Percentiles rank a stretch among this genome's conserved stretches.
Evolutionary conservation across 2,329 filamentous ascomycete genomes (phyloP).

Genomic region (Canariomyces notabilis): DNA sequence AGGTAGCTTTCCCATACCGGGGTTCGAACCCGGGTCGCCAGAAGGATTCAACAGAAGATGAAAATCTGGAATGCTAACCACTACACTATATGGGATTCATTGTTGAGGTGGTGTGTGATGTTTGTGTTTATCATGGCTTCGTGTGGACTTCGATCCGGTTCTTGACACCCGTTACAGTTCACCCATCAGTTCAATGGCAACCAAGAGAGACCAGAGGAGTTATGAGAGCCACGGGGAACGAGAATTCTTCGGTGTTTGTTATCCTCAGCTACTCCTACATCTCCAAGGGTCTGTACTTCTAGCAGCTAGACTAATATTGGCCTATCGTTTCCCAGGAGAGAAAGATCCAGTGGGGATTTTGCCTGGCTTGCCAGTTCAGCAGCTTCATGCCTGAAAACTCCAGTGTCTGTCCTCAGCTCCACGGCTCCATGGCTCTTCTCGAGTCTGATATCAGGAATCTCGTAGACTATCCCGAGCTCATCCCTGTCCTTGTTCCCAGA

Average conservation of each 20-base stretch:
- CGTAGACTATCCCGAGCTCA: neutral
- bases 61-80: slow-evolving; percentile 24
- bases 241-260: no score
- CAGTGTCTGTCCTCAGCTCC: slow-evolving; percentile 1
- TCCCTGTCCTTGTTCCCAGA: no score
- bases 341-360: no score
- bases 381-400: neutral
- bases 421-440: neutral
- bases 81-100: slow-evolving; percentile 20
- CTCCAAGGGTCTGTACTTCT: no score
- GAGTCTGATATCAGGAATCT: neutral
- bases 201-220: no score
- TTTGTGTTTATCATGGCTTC: neutral
- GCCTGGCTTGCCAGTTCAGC: neutral
- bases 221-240: no score
- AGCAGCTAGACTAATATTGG: no score
- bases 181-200: no score
- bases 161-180: no score
- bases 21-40: slow-evolving; percentile 22
- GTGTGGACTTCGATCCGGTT: neutral
- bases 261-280: no score
- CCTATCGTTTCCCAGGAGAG: no score
- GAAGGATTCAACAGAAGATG: slow-evolving; percentile 10
- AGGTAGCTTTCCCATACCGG: slow-evolving; percentile 14
- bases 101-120: neutral